phyloP scores from a whole-genome alignment of 768 basidiomycete species.

The Macrocybe gigantea region DNA sequence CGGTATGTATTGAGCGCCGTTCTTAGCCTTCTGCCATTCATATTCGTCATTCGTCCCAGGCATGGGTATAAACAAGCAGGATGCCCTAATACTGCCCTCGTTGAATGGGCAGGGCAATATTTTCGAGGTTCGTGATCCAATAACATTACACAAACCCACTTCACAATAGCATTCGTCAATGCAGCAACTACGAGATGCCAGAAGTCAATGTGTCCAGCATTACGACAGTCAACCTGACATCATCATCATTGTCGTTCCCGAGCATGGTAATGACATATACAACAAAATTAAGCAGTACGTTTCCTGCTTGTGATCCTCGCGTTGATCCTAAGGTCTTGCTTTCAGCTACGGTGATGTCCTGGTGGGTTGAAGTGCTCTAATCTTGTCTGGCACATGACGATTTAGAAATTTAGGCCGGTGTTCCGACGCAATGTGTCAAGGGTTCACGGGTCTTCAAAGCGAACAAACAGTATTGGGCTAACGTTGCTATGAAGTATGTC shows the following conservation, averaged over 20 bases:
- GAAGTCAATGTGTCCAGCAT: too few relatives aligned
- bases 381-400: background rate
- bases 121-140: background rate
- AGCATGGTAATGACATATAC: constrained; percentile 72
- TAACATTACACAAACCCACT: too few relatives aligned
- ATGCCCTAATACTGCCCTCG: constrained; percentile 40
- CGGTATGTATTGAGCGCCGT: constrained; percentile 36
- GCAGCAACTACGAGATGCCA: too few relatives aligned
- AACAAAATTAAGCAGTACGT: constrained; percentile 74
- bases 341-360: constrained; percentile 66
- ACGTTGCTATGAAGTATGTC: constrained; percentile 70
- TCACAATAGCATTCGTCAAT: too few relatives aligned
- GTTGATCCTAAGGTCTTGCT: background rate
- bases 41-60: constrained; percentile 33
- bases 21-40: background rate
- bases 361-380: constrained; percentile 22
- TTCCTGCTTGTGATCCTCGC: background rate
- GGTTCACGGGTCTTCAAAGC: constrained; percentile 58
- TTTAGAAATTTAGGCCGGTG: constrained; percentile 43
- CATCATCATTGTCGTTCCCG: constrained; percentile 65
- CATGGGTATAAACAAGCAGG: constrained; percentile 41
- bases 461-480: constrained; percentile 75
- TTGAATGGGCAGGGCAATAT: constrained; percentile 55
- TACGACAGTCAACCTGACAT: constrained; percentile 35
- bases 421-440: constrained; percentile 78